Percentiles rank a stretch among this genome's conserved stretches.
Conservation (phyloP, 768 basidiomycete species). For the Serpula lacrymans region DNA sequence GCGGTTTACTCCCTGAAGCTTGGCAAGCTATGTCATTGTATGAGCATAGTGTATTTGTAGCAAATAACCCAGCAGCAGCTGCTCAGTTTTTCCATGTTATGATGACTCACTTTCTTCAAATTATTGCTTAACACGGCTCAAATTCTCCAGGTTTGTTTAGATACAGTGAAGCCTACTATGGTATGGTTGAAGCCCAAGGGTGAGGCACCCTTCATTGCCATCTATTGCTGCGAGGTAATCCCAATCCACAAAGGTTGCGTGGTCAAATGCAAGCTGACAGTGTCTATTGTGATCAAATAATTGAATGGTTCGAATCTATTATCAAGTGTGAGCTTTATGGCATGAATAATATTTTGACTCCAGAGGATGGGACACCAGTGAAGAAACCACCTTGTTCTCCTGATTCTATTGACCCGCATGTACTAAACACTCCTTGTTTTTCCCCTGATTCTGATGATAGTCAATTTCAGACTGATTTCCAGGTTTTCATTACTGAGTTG, state of each 20-base stretch:
- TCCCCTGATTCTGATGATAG: too few relatives aligned
- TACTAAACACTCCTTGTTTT: not conserved
- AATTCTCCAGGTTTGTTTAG: constrained; percentile 24
- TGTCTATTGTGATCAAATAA: not conserved
- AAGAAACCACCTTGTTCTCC: not conserved
- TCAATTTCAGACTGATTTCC: not conserved
- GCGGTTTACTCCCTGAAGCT: too few relatives aligned
- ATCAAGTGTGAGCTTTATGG: constrained; percentile 5
- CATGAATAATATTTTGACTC: not conserved
- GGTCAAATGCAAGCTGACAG: not conserved
- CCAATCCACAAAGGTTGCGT: not conserved
- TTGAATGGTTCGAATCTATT: constrained; percentile 1
- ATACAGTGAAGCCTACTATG: constrained; percentile 14
- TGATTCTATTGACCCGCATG: not conserved
- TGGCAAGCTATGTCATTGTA: too few relatives aligned
- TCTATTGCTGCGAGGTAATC: constrained; percentile 15
- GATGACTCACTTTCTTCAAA: constrained; percentile 15
- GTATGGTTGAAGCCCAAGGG: constrained; percentile 23
- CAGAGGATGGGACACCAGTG: not conserved
- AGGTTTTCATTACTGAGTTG: constrained; percentile 4
- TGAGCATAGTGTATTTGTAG: constrained; percentile 10
- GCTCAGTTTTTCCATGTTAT: constrained; percentile 20
- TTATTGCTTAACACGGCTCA: too few relatives aligned
- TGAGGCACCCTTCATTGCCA: constrained; percentile 30
- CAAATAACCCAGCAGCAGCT: constrained; percentile 18